Percentiles rank a stretch among this genome's conserved stretches.
These are phyloP conservation scores for Beta macrorhiza DNA, from an alignment of 179 eudicot genomes.

Conservation along the genomic window DNA sequence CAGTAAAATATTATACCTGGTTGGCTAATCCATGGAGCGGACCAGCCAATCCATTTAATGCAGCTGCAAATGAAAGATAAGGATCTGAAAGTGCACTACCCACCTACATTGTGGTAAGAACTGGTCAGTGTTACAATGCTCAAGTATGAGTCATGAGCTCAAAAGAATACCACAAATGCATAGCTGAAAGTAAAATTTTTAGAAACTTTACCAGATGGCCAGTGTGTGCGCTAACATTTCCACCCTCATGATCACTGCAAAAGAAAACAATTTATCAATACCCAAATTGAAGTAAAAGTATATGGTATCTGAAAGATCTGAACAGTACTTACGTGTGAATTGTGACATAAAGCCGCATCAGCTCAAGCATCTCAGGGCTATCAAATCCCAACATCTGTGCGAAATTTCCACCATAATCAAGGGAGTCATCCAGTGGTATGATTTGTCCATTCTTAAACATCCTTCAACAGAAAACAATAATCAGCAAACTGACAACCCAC, in stretches of 20 bases:
- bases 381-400: slow-evolving; percentile 94
- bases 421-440: slow-evolving; percentile 68
- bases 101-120: slow-evolving; percentile 49
- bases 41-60: slow-evolving; percentile 95
- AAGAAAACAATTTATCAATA: slow-evolving; percentile 21
- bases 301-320: not conserved
- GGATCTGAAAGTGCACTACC: slow-evolving; percentile 98
- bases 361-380: slow-evolving; percentile 81
- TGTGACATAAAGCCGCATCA: slow-evolving; percentile 91
- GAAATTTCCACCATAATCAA: slow-evolving; percentile 94
- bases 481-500: not conserved
- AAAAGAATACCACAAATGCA: not conserved
- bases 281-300: not conserved
- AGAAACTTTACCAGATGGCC: slow-evolving; percentile 73
- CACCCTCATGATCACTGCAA: slow-evolving; percentile 98
- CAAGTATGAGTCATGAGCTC: slow-evolving; percentile 7
- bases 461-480: slow-evolving; percentile 41
- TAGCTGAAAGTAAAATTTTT: not conserved
- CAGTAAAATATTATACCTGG: slow-evolving; percentile 51
- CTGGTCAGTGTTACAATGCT: not conserved
- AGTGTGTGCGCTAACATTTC: slow-evolving; percentile 97
- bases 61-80: slow-evolving; percentile 96
- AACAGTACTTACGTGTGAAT: slow-evolving; percentile 65
- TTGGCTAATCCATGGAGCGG: slow-evolving; percentile 98
- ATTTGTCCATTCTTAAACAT: slow-evolving; percentile 75